Evolutionary conservation across 2,329 filamentous ascomycete genomes (phyloP).

Genomic region (Amauroascus verrucosus): DNA sequence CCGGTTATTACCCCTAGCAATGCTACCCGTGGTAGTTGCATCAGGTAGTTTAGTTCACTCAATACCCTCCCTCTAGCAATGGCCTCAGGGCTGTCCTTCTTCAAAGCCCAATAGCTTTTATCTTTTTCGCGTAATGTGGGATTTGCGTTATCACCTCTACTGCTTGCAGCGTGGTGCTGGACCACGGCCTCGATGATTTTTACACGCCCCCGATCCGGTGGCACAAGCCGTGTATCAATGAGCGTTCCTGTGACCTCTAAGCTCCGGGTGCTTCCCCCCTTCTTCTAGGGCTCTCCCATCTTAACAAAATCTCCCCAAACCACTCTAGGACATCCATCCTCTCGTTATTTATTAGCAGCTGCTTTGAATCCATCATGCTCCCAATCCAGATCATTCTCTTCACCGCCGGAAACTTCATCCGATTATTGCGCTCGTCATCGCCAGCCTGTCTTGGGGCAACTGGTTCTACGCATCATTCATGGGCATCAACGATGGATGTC

Average conservation of each 20-base stretch:
- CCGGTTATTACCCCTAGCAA: too few species aligned
- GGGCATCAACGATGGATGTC: background rate
- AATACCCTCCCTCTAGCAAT: too few species aligned
- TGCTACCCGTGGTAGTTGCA: too few species aligned
- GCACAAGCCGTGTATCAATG: background rate
- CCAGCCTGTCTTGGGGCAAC: background rate
- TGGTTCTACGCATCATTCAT: slow-evolving; percentile 1
- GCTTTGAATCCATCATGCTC: slow-evolving; percentile 7
- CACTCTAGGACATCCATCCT: background rate
- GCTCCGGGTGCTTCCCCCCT: too few species aligned
- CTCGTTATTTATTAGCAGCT: background rate
- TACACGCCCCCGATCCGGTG: background rate
- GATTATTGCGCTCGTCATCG: slow-evolving; percentile 7
- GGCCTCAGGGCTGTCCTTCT: too few species aligned
- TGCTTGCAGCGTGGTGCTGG: background rate
- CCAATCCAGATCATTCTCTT: slow-evolving; percentile 10
- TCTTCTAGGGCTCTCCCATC: too few species aligned
- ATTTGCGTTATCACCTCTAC: slow-evolving; percentile 2
- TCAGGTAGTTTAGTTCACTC: too few species aligned
- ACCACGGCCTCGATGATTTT: background rate
- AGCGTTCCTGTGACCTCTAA: too few species aligned
- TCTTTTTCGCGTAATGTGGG: too few species aligned
- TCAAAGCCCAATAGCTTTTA: too few species aligned
- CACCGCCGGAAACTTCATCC: slow-evolving; percentile 5
- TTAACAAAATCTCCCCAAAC: too few species aligned